phyloP scores from a whole-genome alignment of 2,329 filamentous ascomycete species.

The Aspergillus phoenicis region DNA sequence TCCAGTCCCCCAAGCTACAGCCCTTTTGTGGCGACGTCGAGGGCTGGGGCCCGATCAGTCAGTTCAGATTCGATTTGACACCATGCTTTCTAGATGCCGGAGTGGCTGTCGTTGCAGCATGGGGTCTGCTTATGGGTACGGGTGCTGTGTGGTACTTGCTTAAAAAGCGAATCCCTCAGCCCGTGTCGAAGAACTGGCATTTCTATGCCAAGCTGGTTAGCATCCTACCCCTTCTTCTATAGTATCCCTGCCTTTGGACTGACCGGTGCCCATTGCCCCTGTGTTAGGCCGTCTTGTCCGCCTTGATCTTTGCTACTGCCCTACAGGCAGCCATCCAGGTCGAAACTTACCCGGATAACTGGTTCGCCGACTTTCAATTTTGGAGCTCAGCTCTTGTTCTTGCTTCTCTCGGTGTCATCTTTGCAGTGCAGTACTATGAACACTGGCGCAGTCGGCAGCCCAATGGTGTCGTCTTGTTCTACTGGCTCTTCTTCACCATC shows the following conservation, averaged over 20 bases:
- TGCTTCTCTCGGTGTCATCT: conserved; percentile 72
- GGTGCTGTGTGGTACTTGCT: conserved; percentile 79
- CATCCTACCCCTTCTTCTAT: conserved; percentile 7
- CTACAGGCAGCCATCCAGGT: conserved; percentile 78
- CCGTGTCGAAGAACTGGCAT: conserved; percentile 80
- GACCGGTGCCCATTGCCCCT: conserved; percentile 3
- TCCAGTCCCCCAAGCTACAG: conserved; percentile 50
- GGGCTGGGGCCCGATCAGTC: conserved; percentile 93
- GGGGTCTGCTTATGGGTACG: conserved; percentile 76
- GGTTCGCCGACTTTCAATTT: conserved; percentile 81
- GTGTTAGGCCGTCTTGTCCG: conserved; percentile 62
- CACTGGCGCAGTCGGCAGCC: conserved; percentile 80
- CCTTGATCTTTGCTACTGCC: conserved; percentile 68
- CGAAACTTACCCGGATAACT: conserved; percentile 66
- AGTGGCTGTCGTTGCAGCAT: conserved; percentile 75
- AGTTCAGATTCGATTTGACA: conserved; percentile 87
- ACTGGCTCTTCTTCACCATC: conserved; percentile 85
- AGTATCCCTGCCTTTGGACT: not conserved
- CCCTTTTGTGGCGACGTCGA: conserved; percentile 85
- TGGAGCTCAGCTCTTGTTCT: conserved; percentile 76
- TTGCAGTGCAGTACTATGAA: conserved; percentile 81
- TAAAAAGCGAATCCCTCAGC: conserved; percentile 66
- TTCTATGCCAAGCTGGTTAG: conserved; percentile 90
- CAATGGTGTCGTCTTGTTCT: conserved; percentile 86
- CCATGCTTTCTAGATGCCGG: conserved; percentile 96